Evolutionary conservation across 306 rosid species (phyloP).

Genomic region (Lathyrus sativus): DNA sequence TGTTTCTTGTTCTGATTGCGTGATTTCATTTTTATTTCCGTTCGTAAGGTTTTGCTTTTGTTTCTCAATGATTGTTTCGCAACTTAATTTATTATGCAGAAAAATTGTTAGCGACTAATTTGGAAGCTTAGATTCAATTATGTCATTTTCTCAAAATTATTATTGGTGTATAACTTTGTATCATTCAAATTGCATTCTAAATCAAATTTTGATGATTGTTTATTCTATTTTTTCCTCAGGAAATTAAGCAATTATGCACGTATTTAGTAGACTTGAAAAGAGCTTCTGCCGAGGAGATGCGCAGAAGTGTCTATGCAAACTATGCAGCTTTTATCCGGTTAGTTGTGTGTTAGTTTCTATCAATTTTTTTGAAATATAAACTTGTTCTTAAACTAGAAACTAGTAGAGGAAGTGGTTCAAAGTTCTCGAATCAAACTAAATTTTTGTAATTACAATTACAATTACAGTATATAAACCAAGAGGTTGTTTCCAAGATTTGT

Average conservation of each 20-base stretch:
- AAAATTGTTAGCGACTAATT: background rate
- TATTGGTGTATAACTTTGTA: background rate
- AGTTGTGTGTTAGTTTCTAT: constrained; percentile 40
- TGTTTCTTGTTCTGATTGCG: background rate
- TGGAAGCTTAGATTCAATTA: background rate
- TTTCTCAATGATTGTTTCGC: constrained; percentile 1
- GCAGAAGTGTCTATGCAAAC: constrained; percentile 96
- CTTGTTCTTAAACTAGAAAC: constrained; percentile 3
- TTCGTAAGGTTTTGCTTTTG: background rate
- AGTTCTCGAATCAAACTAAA: constrained; percentile 2
- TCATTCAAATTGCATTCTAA: background rate
- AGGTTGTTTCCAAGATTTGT: background rate
- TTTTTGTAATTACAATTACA: constrained; percentile 16
- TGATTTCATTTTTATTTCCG: background rate
- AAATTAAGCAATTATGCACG: constrained; percentile 87
- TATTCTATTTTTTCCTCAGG: constrained; percentile 48
- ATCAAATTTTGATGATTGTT: constrained; percentile 9
- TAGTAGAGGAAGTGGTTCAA: background rate
- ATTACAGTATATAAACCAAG: background rate
- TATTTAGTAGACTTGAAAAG: constrained; percentile 81
- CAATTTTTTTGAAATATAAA: constrained; percentile 10
- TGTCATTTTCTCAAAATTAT: background rate
- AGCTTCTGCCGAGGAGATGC: constrained; percentile 99
- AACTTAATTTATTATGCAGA: background rate
- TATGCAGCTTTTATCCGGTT: constrained; percentile 95